Base-by-base conservation (phyloP, 1,139 yeast species). In the Pichia sp. region DNA sequence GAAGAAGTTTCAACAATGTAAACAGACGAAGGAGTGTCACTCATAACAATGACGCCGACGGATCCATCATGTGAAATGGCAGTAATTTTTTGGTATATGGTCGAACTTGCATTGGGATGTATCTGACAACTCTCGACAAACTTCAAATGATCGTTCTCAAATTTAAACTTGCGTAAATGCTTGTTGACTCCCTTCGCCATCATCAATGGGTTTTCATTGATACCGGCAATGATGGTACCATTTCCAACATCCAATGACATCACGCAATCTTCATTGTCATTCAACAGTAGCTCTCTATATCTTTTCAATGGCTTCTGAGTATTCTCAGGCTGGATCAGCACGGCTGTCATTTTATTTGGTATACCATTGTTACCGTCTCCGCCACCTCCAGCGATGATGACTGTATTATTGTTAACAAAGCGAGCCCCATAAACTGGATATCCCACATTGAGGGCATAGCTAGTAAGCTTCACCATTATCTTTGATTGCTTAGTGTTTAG, bases 341-440 rank as follows among this genome's bases (percentile, higher is more conserved):
- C 60, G 14, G 82, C 86, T n/a, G 87, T 77, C 49, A 88, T 66
- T 56, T 83, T 86, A 59, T 88, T 88, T 31, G 91, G 84, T 38
- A 87, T 76, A 30, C 96, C 96, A 53, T 85, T 68, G 52, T 74
- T 79, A 13, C 94, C 94, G 58, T 85, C 94, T 27, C 96, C 97
- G 26, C 96, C 96, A 30, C 97, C 98, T 29, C 98, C 98, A 6
- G 87, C 76, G 21, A 82, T 83, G 35, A 87, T 59, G 24, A 87
- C 58, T 4, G 79, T 72, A 46, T 68, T 64, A 48, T 77, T 70
- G 48, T 74, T 68, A 37, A 79, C 65, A 55, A 85, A 88, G 46
- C 73, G 72, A 40, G 88, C 78, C 2, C 85, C 93, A 51, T 80
- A 83, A 13, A 86, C 70, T 1, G 98, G 97, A 53, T 82, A 86